A percentile compares a stretch with the other conserved stretches of the same genome.
Conservation (phyloP, 345 rosid species). For the Acer yangbiense region DNA sequence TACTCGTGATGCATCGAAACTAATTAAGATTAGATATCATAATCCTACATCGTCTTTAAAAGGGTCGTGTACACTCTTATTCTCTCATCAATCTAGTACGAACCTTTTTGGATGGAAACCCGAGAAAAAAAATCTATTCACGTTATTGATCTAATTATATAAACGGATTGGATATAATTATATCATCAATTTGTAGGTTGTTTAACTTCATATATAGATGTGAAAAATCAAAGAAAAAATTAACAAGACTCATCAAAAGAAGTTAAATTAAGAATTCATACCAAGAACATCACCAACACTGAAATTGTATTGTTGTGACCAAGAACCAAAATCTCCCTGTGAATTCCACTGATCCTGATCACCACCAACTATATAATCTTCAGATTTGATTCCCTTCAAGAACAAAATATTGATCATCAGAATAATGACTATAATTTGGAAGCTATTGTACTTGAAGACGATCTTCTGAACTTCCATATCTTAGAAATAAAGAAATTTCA, state of each 20-base stretch:
- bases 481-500: not conserved
- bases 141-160: no score
- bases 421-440: not conserved
- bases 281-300: slow-evolving; percentile 56
- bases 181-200: no score
- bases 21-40: no score
- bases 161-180: no score
- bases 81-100: no score
- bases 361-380: slow-evolving; percentile 48
- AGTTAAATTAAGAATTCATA: slow-evolving; percentile 5
- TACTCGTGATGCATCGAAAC: no score
- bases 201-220: not conserved
- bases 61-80: no score
- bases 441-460: not conserved
- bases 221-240: not conserved
- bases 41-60: no score
- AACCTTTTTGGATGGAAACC: no score
- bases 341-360: slow-evolving; percentile 37
- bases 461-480: slow-evolving; percentile 18
- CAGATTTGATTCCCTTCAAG: slow-evolving; percentile 26
- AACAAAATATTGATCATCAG: not conserved
- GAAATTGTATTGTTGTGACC: slow-evolving; percentile 51
- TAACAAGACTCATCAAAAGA: not conserved
- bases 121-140: no score
- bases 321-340: slow-evolving; percentile 32